A percentile compares a stretch with the other conserved stretches of the same genome.
These are phyloP conservation scores for Stephania yunnanensis DNA, from an alignment of 164 flowering plant genomes.

Conservation along the genomic window DNA sequence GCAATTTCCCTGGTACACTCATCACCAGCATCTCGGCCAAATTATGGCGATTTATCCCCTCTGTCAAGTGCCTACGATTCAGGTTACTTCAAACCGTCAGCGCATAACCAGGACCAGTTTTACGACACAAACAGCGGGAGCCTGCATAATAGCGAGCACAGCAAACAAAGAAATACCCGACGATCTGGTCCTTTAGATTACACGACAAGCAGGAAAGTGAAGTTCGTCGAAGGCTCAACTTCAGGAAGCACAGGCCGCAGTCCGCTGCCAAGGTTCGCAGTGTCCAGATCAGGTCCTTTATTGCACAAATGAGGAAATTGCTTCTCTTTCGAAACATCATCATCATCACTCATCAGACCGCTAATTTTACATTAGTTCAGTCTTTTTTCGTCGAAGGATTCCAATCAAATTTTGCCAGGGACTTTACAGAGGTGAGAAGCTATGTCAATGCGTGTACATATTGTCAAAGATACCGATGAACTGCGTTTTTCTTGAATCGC, in stretches of 20 bases:
- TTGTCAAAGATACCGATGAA: neutral
- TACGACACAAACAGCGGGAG: conserved; percentile 43
- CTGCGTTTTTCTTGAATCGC: neutral
- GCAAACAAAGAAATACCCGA: conserved; percentile 48
- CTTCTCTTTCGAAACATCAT: neutral
- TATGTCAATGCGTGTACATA: no score
- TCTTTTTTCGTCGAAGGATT: neutral
- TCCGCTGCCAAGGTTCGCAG: conserved; percentile 91
- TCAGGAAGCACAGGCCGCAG: conserved; percentile 84
- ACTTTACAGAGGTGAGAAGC: neutral
- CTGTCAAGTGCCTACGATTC: conserved; percentile 44
- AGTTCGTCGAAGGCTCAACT: conserved; percentile 60
- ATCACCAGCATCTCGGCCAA: conserved; percentile 56
- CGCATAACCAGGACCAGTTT: conserved; percentile 45
- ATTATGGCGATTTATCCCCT: conserved; percentile 50
- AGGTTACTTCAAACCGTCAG: conserved; percentile 46
- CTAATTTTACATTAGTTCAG: neutral
- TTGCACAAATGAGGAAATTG: conserved; percentile 46
- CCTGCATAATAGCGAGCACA: conserved; percentile 27
- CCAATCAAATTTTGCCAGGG: neutral
- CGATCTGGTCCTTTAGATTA: conserved; percentile 92
- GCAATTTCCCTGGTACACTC: conserved; percentile 52
- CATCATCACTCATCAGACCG: neutral
- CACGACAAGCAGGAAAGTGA: conserved; percentile 63
- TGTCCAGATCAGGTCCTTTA: conserved; percentile 94